Evolutionary conservation across 257 asterid species (phyloP).

Genomic region (Rhazya stricta): DNA sequence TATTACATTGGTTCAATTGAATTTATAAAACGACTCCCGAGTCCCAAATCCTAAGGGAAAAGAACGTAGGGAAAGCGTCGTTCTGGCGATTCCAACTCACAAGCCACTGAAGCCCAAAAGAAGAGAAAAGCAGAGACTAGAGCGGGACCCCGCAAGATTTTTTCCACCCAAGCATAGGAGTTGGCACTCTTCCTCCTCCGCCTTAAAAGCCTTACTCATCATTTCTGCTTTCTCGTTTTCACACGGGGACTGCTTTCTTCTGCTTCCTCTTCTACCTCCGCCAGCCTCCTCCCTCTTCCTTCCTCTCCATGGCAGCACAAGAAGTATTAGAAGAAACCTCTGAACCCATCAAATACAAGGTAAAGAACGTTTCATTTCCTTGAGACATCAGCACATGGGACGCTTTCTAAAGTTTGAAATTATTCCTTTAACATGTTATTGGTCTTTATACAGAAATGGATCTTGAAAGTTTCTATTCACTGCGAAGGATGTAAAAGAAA

Average conservation of each 20-base stretch:
- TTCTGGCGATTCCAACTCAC: constrained; percentile 8
- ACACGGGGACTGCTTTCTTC: neutral
- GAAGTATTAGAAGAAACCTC: constrained; percentile 25
- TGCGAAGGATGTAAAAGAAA: constrained; percentile 71
- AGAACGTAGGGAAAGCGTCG: too few species aligned
- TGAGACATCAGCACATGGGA: neutral
- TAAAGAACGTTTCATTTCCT: neutral
- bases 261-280: neutral
- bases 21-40: too few species aligned
- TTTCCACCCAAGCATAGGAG: constrained; percentile 2
- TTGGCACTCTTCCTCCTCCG: neutral
- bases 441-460: constrained; percentile 38
- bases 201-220: constrained; percentile 14
- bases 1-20: too few species aligned
- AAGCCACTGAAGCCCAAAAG: neutral
- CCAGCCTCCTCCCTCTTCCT: neutral
- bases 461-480: constrained; percentile 65
- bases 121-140: neutral
- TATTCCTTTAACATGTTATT: too few species aligned
- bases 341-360: constrained; percentile 37
- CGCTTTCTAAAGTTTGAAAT: neutral
- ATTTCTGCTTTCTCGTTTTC: constrained; percentile 8
- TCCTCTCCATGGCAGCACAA: constrained; percentile 41
- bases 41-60: too few species aligned
- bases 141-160: neutral